These are phyloP conservation scores for Rhizopogon rudus DNA, from an alignment of 768 basidiomycete genomes.

Conservation along the genomic window DNA sequence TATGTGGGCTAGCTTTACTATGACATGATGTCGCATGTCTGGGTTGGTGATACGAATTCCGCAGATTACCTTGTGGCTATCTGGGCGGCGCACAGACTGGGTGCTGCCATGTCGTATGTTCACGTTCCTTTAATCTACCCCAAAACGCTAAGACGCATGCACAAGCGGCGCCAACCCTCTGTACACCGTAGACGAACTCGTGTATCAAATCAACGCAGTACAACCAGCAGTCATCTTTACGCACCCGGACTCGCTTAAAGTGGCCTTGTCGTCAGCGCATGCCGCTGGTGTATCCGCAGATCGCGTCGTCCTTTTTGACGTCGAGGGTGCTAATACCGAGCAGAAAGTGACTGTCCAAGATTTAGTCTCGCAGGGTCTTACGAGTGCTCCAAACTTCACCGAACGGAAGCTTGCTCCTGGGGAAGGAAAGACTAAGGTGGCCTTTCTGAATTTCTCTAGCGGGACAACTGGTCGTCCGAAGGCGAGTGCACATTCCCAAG, in stretches of 20 bases:
- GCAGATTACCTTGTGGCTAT: constrained; percentile 52
- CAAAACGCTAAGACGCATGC: background rate
- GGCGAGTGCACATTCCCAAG: constrained; percentile 27
- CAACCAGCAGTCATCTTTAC: constrained; percentile 44
- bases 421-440: constrained; percentile 66
- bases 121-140: background rate
- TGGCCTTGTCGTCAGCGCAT: constrained; percentile 41
- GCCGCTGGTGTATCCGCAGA: constrained; percentile 36
- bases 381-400: constrained; percentile 31
- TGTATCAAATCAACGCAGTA: constrained; percentile 47
- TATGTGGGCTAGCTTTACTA: constrained; percentile 17
- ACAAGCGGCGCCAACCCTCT: constrained; percentile 57
- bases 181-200: constrained; percentile 53
- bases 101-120: constrained; percentile 53
- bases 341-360: constrained; percentile 35
- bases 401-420: constrained; percentile 50
- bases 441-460: constrained; percentile 69
- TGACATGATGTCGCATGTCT: background rate
- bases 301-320: constrained; percentile 39
- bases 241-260: constrained; percentile 38
- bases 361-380: constrained; percentile 46
- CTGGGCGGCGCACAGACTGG: constrained; percentile 53
- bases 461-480: constrained; percentile 76
- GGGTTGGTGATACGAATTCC: background rate
- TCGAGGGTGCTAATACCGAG: constrained; percentile 4